Percentiles rank a stretch among this genome's conserved stretches.
phyloP scores from a whole-genome alignment of 306 rosid species.

The Cicer bijugum region DNA sequence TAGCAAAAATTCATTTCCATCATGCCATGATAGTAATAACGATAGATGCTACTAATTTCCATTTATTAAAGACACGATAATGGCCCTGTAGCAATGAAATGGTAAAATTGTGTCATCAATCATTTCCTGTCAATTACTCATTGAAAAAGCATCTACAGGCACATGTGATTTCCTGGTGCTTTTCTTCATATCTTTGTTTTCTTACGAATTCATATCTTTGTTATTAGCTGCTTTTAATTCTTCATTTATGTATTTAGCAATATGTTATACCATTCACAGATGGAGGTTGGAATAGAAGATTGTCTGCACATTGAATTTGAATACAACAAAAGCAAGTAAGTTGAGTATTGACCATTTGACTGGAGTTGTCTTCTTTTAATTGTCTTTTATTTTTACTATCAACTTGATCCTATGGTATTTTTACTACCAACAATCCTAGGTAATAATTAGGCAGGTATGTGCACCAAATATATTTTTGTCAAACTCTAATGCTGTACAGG shows the following conservation, averaged over 20 bases:
- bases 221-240: slow-evolving; percentile 37
- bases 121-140: slow-evolving; percentile 37
- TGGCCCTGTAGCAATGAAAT: not conserved
- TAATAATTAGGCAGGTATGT: slow-evolving; percentile 25
- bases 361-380: slow-evolving; percentile 13
- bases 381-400: not conserved
- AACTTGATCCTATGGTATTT: slow-evolving; percentile 25
- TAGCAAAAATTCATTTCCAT: slow-evolving; percentile 23
- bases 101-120: slow-evolving; percentile 20
- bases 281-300: slow-evolving; percentile 99
- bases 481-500: not conserved
- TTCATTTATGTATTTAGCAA: slow-evolving; percentile 37
- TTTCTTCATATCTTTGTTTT: slow-evolving; percentile 29
- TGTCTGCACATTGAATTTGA: slow-evolving; percentile 97
- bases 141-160: slow-evolving; percentile 32
- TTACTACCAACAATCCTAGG: slow-evolving; percentile 18
- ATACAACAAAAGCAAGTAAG: slow-evolving; percentile 99
- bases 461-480: slow-evolving; percentile 16
- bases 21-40: slow-evolving; percentile 20
- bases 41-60: slow-evolving; percentile 3
- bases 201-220: not conserved
- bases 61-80: slow-evolving; percentile 25
- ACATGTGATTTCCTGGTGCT: slow-evolving; percentile 38
- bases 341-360: slow-evolving; percentile 39
- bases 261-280: slow-evolving; percentile 57